Evolutionary conservation across 2,329 filamentous ascomycete genomes (phyloP).

Genomic region (Colletotrichum orbiculare): DNA sequence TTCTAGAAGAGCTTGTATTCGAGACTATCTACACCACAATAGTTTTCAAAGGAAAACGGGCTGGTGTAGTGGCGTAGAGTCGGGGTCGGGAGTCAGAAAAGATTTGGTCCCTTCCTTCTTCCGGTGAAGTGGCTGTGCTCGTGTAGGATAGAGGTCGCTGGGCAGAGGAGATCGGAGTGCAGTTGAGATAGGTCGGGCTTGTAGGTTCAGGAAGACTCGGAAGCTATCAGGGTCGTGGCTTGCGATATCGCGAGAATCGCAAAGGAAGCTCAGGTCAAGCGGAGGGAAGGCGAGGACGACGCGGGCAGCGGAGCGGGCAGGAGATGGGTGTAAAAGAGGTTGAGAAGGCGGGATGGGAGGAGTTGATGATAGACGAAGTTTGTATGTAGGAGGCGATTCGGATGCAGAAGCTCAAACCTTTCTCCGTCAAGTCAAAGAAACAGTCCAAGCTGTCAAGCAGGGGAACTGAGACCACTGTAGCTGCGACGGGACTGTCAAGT

Average conservation of each 20-base stretch:
- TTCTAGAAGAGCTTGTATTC: conserved; percentile 52
- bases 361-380: conserved; percentile 37
- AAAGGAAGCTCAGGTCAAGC: conserved; percentile 34
- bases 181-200: conserved; percentile 31
- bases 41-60: conserved; percentile 92
- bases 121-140: conserved; percentile 39
- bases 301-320: conserved; percentile 30
- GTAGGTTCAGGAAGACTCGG: conserved; percentile 35
- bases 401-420: conserved; percentile 52
- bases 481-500: conserved; percentile 30
- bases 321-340: conserved; percentile 31
- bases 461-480: conserved; percentile 27
- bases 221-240: conserved; percentile 35
- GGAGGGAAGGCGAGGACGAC: conserved; percentile 31
- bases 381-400: conserved; percentile 44
- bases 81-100: conserved; percentile 54
- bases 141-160: conserved; percentile 37
- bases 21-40: conserved; percentile 81
- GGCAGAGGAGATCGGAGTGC: conserved; percentile 35
- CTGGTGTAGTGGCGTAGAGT: conserved; percentile 75
- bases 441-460: conserved; percentile 38
- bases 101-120: conserved; percentile 31
- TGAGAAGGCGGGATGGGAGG: conserved; percentile 28
- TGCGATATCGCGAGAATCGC: conserved; percentile 37
- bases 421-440: conserved; percentile 43